These are phyloP conservation scores for Neurospora hispaniola DNA, from an alignment of 495 filamentous ascomycete genomes.

Conservation along the genomic window DNA sequence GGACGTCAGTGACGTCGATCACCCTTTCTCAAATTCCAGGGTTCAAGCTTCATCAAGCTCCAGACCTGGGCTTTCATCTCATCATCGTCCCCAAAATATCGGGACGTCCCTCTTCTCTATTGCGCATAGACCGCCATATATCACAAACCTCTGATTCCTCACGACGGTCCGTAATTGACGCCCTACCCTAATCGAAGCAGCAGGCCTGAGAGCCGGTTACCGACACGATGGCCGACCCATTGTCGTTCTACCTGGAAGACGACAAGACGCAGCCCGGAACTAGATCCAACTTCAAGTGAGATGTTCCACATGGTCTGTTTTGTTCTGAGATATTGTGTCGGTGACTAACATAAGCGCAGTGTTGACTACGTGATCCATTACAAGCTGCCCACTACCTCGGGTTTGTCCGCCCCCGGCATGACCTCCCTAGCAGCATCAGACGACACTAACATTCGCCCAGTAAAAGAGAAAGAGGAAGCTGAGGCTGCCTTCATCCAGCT, in stretches of 20 bases:
- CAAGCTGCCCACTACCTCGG: conserved; percentile 47
- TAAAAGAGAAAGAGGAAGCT: conserved; percentile 54
- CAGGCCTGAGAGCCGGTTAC: background rate
- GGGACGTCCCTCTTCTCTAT: background rate
- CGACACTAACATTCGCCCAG: background rate
- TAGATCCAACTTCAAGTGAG: conserved; percentile 21
- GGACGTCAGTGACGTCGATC: conserved; percentile 10
- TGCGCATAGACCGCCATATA: background rate
- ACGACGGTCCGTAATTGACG: background rate
- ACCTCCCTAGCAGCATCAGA: background rate
- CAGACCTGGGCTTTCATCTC: background rate
- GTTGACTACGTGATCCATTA: conserved; percentile 94
- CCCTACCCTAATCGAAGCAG: background rate
- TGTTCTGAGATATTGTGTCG: background rate
- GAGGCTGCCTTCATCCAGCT: conserved; percentile 64
- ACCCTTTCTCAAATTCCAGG: background rate
- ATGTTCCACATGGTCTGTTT: background rate
- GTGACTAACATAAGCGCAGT: conserved; percentile 26
- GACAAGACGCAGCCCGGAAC: conserved; percentile 21
- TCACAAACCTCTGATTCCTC: background rate
- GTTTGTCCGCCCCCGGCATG: conserved; percentile 30
- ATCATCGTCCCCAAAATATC: background rate
- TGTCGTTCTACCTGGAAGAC: conserved; percentile 19
- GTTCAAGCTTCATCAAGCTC: background rate
- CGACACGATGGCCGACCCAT: conserved; percentile 25